These are phyloP conservation scores for Rubia yunnanensis DNA, from an alignment of 257 asterid species.

Conservation along the genomic window DNA sequence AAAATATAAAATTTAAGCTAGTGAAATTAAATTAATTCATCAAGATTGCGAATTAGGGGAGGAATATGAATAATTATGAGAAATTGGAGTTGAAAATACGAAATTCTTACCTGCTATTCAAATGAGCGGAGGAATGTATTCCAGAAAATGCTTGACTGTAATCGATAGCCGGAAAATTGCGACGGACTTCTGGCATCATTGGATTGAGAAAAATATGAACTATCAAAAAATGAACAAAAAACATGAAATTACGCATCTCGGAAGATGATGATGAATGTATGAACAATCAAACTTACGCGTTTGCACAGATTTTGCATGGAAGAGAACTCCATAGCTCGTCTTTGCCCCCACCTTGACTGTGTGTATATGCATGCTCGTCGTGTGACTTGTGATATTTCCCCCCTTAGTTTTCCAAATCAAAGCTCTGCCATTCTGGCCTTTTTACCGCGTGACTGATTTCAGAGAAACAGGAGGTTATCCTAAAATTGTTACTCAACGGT, in stretches of 20 bases:
- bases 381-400: conserved; percentile 1
- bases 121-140: conserved; percentile 28
- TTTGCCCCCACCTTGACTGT: neutral
- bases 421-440: neutral
- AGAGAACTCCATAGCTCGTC: no score
- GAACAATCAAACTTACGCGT: no score
- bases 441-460: no score
- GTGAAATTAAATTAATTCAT: neutral
- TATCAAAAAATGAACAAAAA: conserved; percentile 22
- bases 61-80: neutral
- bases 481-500: no score
- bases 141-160: conserved; percentile 28
- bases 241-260: neutral
- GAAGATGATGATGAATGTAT: neutral
- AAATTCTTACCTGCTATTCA: conserved; percentile 51
- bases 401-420: neutral
- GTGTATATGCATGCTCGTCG: neutral
- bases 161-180: conserved; percentile 68
- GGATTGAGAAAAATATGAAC: conserved; percentile 64
- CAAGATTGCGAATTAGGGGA: neutral
- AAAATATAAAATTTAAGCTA: neutral
- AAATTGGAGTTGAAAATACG: neutral
- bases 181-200: conserved; percentile 62
- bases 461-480: no score
- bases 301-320: no score